Percentiles rank a stretch among this genome's conserved stretches.
These are phyloP conservation scores for Hsuehochloa calcarea DNA, from an alignment of 176 grass and related monocot genomes.

Conservation along the genomic window DNA sequence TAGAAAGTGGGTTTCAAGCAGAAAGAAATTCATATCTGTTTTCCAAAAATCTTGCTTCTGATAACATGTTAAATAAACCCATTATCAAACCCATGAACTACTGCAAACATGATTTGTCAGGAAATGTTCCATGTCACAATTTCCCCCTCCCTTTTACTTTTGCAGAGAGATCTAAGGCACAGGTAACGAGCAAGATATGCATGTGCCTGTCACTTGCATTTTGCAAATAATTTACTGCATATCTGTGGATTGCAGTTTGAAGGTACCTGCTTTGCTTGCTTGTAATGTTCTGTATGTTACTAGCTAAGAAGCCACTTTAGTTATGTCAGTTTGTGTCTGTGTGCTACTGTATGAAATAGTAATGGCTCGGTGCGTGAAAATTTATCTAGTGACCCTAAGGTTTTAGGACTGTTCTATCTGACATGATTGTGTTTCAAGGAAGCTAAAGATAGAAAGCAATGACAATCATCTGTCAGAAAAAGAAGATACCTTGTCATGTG, in stretches of 20 bases:
- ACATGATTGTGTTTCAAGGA: background rate
- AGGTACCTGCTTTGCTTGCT: background rate
- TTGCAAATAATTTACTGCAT: background rate
- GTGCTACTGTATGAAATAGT: background rate
- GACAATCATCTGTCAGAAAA: background rate
- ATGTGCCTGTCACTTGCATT: background rate
- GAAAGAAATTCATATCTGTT: conserved; percentile 12
- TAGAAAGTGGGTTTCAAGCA: background rate
- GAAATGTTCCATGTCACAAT: background rate
- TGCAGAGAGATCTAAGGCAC: conserved; percentile 68
- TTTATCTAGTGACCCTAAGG: background rate
- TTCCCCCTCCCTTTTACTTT: background rate
- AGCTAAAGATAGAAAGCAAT: background rate
- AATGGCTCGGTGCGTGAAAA: background rate
- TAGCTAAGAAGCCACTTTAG: background rate
- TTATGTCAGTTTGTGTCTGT: background rate
- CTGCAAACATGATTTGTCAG: background rate
- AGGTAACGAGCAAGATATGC: conserved; percentile 33
- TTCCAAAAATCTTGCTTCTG: background rate
- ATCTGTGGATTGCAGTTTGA: background rate
- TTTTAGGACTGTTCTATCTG: background rate
- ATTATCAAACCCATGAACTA: background rate
- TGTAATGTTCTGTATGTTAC: conserved; percentile 2
- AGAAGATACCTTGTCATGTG: background rate
- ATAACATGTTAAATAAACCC: background rate